Conservation (phyloP, 257 asterid genomes). For the Mitragyna speciosa region DNA sequence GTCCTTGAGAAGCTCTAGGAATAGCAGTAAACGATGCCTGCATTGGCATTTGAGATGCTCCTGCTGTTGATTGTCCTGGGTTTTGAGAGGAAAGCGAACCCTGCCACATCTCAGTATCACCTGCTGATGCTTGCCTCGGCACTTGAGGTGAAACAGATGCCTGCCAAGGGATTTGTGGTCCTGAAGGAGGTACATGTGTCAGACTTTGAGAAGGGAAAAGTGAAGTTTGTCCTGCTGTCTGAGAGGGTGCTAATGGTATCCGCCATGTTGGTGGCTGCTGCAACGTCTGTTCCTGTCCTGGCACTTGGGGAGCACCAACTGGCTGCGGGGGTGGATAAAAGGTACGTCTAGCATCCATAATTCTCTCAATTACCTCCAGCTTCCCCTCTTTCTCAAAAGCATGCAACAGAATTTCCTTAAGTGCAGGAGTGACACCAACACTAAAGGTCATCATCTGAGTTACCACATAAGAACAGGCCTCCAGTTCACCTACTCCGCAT, state of each 20-base stretch:
- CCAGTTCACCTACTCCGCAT: conserved; percentile 45
- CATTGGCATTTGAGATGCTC: neutral
- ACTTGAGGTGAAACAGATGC: neutral
- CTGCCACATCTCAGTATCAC: conserved; percentile 16
- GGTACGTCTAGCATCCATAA: conserved; percentile 37
- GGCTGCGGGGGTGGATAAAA: conserved; percentile 34
- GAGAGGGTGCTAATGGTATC: conserved; percentile 20
- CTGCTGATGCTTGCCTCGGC: conserved; percentile 5
- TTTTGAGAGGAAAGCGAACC: neutral
- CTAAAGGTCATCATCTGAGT: conserved; percentile 57
- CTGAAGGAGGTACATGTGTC: conserved; percentile 3
- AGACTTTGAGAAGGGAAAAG: conserved; percentile 4
- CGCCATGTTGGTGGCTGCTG: conserved; percentile 19
- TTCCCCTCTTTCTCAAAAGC: conserved; percentile 59
- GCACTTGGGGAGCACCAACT: conserved; percentile 25
- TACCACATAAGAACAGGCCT: conserved; percentile 42
- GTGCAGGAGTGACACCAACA: conserved; percentile 52
- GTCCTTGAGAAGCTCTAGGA: conserved; percentile 10
- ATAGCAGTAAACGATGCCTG: neutral
- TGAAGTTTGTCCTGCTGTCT: conserved; percentile 34
- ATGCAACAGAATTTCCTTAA: conserved; percentile 52
- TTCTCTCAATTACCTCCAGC: conserved; percentile 51
- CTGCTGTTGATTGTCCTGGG: conserved; percentile 5
- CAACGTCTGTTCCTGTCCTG: conserved; percentile 15
- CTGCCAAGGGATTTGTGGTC: conserved; percentile 13